Evolutionary conservation across 495 filamentous ascomycete genomes (phyloP).

Genomic region (Xylaria sp.): DNA sequence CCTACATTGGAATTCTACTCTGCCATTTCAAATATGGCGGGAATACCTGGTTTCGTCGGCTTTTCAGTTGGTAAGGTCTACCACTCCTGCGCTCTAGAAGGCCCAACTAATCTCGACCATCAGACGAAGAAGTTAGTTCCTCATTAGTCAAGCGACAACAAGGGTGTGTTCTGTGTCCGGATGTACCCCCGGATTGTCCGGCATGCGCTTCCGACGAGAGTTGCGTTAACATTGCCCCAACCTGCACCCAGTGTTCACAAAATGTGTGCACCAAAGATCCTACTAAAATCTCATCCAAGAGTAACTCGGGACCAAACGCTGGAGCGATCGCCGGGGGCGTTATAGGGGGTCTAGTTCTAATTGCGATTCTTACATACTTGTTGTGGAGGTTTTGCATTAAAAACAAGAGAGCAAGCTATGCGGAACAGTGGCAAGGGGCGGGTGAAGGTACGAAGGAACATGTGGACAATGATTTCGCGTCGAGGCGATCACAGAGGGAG

Average conservation of each 20-base stretch:
- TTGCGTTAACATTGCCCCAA: slow-evolving; percentile 48
- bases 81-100: not conserved
- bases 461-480: slow-evolving; percentile 63
- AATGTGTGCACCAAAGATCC: slow-evolving; percentile 52
- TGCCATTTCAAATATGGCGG: slow-evolving; percentile 34
- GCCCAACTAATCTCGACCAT: slow-evolving; percentile 26
- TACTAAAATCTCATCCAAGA: slow-evolving; percentile 28
- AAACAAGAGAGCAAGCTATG: slow-evolving; percentile 69
- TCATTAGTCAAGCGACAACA: slow-evolving; percentile 38
- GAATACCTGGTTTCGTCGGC: slow-evolving; percentile 42
- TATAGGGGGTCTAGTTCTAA: slow-evolving; percentile 72
- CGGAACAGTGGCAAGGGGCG: slow-evolving; percentile 62
- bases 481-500: slow-evolving; percentile 68
- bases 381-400: slow-evolving; percentile 89
- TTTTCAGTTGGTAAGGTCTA: slow-evolving; percentile 39
- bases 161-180: slow-evolving; percentile 41
- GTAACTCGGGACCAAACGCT: slow-evolving; percentile 63
- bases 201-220: slow-evolving; percentile 53
- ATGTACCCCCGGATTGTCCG: slow-evolving; percentile 51
- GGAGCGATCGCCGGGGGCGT: slow-evolving; percentile 88
- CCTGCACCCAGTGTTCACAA: slow-evolving; percentile 43
- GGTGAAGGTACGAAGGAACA: slow-evolving; percentile 59
- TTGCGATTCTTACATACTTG: slow-evolving; percentile 75
- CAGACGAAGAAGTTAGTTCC: slow-evolving; percentile 36
- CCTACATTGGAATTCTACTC: not conserved